A percentile compares a stretch with the other conserved stretches of the same genome.
phyloP scores from a whole-genome alignment of 176 grass and related monocot genomes.

The Guadua angustifolia region DNA sequence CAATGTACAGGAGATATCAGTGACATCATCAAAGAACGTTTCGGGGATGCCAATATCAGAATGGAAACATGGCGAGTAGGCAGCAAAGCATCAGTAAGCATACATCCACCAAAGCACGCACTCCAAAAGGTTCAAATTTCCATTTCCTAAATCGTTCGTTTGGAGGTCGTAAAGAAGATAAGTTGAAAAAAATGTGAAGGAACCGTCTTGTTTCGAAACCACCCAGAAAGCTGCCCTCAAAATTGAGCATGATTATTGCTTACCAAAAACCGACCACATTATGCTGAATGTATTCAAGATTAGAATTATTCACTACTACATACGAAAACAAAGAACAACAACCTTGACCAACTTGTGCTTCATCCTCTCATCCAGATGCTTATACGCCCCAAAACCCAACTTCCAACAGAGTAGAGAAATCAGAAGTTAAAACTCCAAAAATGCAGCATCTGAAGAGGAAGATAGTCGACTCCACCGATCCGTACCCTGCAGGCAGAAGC shows the following conservation, averaged over 20 bases:
- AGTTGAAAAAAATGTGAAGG: not conserved
- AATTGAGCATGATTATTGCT: not conserved
- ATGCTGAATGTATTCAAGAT: not conserved
- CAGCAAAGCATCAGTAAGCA: slow-evolving; percentile 35
- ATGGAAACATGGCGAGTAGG: slow-evolving; percentile 12
- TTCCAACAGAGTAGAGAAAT: not conserved
- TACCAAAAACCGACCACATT: not conserved
- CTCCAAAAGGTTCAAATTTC: too few relatives aligned
- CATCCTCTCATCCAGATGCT: not conserved
- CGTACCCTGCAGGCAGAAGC: slow-evolving; percentile 25
- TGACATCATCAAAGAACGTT: slow-evolving; percentile 15
- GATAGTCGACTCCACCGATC: slow-evolving; percentile 22
- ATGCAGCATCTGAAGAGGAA: not conserved
- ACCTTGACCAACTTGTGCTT: not conserved
- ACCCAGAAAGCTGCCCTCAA: not conserved
- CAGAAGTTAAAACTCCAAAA: not conserved
- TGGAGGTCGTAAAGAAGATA: not conserved
- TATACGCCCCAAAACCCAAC: too few relatives aligned
- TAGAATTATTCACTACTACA: not conserved
- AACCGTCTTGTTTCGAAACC: not conserved
- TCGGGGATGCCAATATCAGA: slow-evolving; percentile 3
- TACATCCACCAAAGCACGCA: slow-evolving; percentile 21
- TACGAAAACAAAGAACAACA: too few relatives aligned
- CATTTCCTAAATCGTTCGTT: not conserved
- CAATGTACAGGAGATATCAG: not conserved